Evolutionary conservation across 768 basidiomycete species (phyloP).

Genomic region (Nidularia sp.): DNA sequence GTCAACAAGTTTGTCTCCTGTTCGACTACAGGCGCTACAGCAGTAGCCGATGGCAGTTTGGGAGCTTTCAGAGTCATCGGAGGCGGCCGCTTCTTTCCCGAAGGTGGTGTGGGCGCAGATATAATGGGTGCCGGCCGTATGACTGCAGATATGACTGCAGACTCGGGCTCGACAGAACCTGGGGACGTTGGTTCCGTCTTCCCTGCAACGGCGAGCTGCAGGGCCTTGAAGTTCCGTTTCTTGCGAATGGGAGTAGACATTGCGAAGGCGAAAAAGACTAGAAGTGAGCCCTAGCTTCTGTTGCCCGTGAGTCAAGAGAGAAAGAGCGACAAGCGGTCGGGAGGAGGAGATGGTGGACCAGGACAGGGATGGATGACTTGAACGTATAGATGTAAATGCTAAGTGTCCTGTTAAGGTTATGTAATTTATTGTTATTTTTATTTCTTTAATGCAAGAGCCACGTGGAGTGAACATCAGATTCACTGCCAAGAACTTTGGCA

Average conservation of each 20-base stretch:
- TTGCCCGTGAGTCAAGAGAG: too few relatives aligned
- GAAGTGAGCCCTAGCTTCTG: too few relatives aligned
- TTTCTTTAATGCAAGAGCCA: too few relatives aligned
- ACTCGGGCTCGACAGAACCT: slow-evolving; percentile 9
- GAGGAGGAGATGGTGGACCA: too few relatives aligned
- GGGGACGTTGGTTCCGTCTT: slow-evolving; percentile 14
- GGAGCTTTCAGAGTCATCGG: slow-evolving; percentile 81
- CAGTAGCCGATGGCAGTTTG: slow-evolving; percentile 46
- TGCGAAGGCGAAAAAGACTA: neutral
- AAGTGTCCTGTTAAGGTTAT: too few relatives aligned
- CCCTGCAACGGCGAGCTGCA: slow-evolving; percentile 64
- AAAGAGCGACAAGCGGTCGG: too few relatives aligned
- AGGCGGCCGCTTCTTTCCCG: slow-evolving; percentile 67
- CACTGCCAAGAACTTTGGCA: too few relatives aligned
- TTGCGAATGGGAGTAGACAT: slow-evolving; percentile 72
- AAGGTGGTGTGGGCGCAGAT: slow-evolving; percentile 34
- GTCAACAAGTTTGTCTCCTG: slow-evolving; percentile 46
- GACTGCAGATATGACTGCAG: slow-evolving; percentile 36
- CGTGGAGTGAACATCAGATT: too few relatives aligned
- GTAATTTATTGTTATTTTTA: too few relatives aligned
- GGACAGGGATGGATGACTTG: too few relatives aligned
- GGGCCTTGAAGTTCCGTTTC: slow-evolving; percentile 89
- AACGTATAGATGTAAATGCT: too few relatives aligned
- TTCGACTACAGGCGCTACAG: slow-evolving; percentile 31
- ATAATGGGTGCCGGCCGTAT: slow-evolving; percentile 41